phyloP scores from a whole-genome alignment of 306 rosid genomes.

The Vigna nakashimae region DNA sequence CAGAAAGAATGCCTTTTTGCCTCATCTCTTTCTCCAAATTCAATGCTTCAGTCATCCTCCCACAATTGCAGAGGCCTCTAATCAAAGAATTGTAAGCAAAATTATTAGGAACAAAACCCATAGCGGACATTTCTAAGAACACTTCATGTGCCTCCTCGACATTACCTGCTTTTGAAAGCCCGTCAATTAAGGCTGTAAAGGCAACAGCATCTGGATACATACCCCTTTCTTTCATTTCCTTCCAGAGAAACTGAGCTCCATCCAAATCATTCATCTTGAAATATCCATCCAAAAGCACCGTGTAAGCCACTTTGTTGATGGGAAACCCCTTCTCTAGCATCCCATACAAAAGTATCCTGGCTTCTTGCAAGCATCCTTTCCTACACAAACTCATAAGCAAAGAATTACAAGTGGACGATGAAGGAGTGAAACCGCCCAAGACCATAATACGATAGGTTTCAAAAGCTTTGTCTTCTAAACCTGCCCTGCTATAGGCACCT shows the following conservation, averaged over 20 bases:
- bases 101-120: slow-evolving; percentile 76
- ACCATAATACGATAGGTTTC: slow-evolving; percentile 61
- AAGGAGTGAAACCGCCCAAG: slow-evolving; percentile 59
- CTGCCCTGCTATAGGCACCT: slow-evolving; percentile 69
- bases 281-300: slow-evolving; percentile 71
- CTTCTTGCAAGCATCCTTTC: slow-evolving; percentile 70
- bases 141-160: slow-evolving; percentile 64
- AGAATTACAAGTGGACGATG: slow-evolving; percentile 70
- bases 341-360: slow-evolving; percentile 60
- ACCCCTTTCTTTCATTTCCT: slow-evolving; percentile 67
- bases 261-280: slow-evolving; percentile 62
- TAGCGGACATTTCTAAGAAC: slow-evolving; percentile 61
- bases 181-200: slow-evolving; percentile 78
- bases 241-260: slow-evolving; percentile 74
- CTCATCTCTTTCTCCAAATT: slow-evolving; percentile 71
- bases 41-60: slow-evolving; percentile 65
- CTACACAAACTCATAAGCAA: slow-evolving; percentile 70
- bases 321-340: slow-evolving; percentile 73
- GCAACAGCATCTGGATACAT: slow-evolving; percentile 74
- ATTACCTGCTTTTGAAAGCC: slow-evolving; percentile 67
- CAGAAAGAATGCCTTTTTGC: slow-evolving; percentile 71
- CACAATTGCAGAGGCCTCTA: slow-evolving; percentile 60
- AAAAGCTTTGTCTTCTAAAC: slow-evolving; percentile 69
- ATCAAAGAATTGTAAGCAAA: slow-evolving; percentile 82
- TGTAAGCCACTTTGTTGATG: slow-evolving; percentile 62